Conservation (phyloP, 1,139 yeast species). For the Suhomyces guaymorum region DNA sequence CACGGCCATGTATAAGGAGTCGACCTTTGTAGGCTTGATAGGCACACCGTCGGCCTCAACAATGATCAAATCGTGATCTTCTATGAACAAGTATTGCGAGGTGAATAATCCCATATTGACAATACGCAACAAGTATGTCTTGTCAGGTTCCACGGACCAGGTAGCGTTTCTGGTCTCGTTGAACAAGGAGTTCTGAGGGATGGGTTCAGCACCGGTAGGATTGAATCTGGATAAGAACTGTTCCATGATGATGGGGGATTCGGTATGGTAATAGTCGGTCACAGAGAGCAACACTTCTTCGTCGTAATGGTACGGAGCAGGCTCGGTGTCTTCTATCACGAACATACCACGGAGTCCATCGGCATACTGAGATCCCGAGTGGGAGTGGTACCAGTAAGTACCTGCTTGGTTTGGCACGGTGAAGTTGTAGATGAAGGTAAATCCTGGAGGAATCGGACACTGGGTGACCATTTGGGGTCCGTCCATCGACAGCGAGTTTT, state of each 20-base stretch:
- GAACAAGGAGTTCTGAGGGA: slow-evolving; percentile 65
- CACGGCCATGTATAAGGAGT: slow-evolving; percentile 60
- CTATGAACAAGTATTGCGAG: slow-evolving; percentile 66
- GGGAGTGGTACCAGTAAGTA: slow-evolving; percentile 84
- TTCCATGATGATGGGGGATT: slow-evolving; percentile 44
- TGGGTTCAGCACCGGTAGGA: slow-evolving; percentile 84
- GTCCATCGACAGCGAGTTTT: slow-evolving; percentile 64
- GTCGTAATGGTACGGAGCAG: slow-evolving; percentile 58
- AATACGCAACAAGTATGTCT: slow-evolving; percentile 63
- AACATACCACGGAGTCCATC: slow-evolving; percentile 79
- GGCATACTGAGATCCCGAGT: slow-evolving; percentile 71
- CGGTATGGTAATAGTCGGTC: slow-evolving; percentile 63
- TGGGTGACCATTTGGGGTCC: slow-evolving; percentile 79
- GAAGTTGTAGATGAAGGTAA: slow-evolving; percentile 63
- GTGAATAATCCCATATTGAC: slow-evolving; percentile 71
- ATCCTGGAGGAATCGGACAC: slow-evolving; percentile 73
- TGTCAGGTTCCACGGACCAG: slow-evolving; percentile 58
- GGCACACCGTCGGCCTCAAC: slow-evolving; percentile 76
- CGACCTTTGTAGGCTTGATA: slow-evolving; percentile 58
- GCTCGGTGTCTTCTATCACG: slow-evolving; percentile 61
- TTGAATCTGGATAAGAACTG: slow-evolving; percentile 61
- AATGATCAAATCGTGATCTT: slow-evolving; percentile 65
- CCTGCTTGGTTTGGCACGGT: slow-evolving; percentile 67
- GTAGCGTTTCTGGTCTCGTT: slow-evolving; percentile 64
- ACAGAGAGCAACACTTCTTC: slow-evolving; percentile 59